Evolutionary conservation across 1,284 basidiomycete genomes (phyloP).

Genomic region (Chiua sp.): DNA sequence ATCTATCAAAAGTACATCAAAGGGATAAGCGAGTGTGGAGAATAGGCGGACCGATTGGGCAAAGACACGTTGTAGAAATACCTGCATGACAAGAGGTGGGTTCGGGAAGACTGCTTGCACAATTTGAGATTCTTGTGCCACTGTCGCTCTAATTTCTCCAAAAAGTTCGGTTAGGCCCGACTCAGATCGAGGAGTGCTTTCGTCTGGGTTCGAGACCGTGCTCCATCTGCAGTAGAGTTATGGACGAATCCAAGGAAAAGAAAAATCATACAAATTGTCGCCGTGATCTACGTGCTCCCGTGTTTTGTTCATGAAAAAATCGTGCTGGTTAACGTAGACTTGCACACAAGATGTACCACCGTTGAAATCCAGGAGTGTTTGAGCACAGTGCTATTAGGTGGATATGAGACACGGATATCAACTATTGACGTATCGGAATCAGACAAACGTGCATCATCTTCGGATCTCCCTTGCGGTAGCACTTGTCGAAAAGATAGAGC

Average conservation of each 20-base stretch:
- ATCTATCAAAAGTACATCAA: conserved; percentile 60
- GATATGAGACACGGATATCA: conserved; percentile 15
- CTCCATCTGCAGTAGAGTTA: conserved; percentile 71
- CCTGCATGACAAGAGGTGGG: conserved; percentile 97
- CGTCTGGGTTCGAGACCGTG: conserved; percentile 79
- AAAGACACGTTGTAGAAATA: conserved; percentile 97
- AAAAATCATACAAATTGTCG: conserved; percentile 62
- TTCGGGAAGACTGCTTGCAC: conserved; percentile 99
- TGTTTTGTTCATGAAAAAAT: conserved; percentile 96
- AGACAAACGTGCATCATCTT: conserved; percentile 96
- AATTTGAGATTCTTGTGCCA: conserved; percentile 96
- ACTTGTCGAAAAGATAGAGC: conserved; percentile 93
- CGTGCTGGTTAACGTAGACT: conserved; percentile 99
- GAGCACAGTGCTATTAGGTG: conserved; percentile 85
- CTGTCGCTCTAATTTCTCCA: conserved; percentile 88
- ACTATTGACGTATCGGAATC: conserved; percentile 22
- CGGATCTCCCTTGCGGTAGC: conserved; percentile 96
- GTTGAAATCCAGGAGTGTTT: conserved; percentile 97
- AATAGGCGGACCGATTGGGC: conserved; percentile 86
- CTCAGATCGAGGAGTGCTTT: conserved; percentile 81
- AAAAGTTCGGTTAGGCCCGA: conserved; percentile 84
- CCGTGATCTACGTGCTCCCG: conserved; percentile 63
- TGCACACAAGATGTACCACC: conserved; percentile 97
- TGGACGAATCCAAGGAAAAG: conserved; percentile 4
- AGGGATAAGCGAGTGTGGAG: not conserved